Evolutionary conservation across 495 filamentous ascomycete genomes (phyloP).

Genomic region (Penicillium antarcticum): DNA sequence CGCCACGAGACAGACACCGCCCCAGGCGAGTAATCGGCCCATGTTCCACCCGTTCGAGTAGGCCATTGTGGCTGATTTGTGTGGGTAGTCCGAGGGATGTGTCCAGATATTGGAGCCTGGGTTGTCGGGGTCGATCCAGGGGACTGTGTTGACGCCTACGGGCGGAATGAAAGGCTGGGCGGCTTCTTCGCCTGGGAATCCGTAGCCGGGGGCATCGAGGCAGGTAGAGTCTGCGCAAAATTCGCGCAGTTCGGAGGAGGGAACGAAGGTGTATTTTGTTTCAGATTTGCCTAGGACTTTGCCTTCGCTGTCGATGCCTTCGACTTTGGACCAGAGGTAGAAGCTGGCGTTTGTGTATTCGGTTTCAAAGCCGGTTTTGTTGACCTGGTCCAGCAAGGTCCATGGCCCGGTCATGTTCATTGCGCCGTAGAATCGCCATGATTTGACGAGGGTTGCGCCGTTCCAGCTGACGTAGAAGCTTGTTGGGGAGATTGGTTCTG

Average conservation of each 20-base stretch:
- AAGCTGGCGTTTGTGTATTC: constrained; percentile 29
- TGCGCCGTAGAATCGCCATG: constrained; percentile 41
- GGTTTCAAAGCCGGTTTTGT: constrained; percentile 42
- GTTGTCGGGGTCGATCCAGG: constrained; percentile 37
- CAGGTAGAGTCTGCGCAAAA: constrained; percentile 34
- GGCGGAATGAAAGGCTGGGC: constrained; percentile 30
- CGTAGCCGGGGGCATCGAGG: constrained; percentile 31
- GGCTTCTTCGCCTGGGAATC: constrained; percentile 33
- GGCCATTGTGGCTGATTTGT: neutral
- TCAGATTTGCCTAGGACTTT: constrained; percentile 32
- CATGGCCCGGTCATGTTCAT: constrained; percentile 31
- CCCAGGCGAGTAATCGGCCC: constrained; percentile 13
- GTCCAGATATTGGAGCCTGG: constrained; percentile 16
- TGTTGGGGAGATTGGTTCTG: constrained; percentile 25
- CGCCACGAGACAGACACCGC: constrained; percentile 2
- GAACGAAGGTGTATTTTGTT: constrained; percentile 40
- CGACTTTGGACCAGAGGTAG: constrained; percentile 35
- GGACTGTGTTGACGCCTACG: constrained; percentile 37
- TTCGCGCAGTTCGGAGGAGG: constrained; percentile 33
- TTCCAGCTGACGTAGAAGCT: constrained; percentile 50
- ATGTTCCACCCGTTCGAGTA: constrained; percentile 5
- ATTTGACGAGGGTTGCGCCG: constrained; percentile 41
- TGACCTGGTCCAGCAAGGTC: constrained; percentile 25
- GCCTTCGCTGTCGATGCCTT: constrained; percentile 34
- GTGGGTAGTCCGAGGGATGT: constrained; percentile 17